A percentile compares a stretch with the other conserved stretches of the same genome.
phyloP scores from a whole-genome alignment of 2,329 filamentous ascomycete species.

The Hymenoscyphus scutula region DNA sequence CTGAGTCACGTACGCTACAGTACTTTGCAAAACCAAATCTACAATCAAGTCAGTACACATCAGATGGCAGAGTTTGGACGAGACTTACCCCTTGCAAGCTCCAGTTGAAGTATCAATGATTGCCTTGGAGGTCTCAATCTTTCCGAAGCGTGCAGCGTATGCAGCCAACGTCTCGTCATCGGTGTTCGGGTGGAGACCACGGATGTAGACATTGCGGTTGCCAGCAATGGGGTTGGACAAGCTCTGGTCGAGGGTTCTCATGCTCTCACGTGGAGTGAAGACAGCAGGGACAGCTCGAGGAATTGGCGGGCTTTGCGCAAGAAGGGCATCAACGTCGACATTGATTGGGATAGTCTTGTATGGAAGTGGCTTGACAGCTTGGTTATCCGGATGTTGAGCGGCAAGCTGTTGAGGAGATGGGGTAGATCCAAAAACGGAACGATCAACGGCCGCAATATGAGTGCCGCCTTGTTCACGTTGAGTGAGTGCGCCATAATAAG shows the following conservation, averaged over 20 bases:
- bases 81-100: constrained; percentile 86
- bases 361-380: constrained; percentile 31
- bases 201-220: constrained; percentile 97
- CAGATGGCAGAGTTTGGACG: neutral
- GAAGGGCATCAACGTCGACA: constrained; percentile 57
- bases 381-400: constrained; percentile 40
- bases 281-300: constrained; percentile 87
- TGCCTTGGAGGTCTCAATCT: constrained; percentile 95
- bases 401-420: constrained; percentile 63
- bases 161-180: constrained; percentile 83
- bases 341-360: constrained; percentile 36
- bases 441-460: constrained; percentile 58
- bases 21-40: constrained; percentile 99
- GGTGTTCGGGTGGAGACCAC: constrained; percentile 90
- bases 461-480: constrained; percentile 60
- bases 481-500: constrained; percentile 58
- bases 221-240: constrained; percentile 87
- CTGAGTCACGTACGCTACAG: constrained; percentile 79
- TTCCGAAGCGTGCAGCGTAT: constrained; percentile 85
- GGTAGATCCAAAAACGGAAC: constrained; percentile 61
- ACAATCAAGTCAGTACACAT: constrained; percentile 13
- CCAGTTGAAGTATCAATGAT: constrained; percentile 94
- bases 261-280: constrained; percentile 78
- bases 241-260: constrained; percentile 90
- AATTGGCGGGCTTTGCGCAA: constrained; percentile 76